phyloP scores from a whole-genome alignment of 2,329 filamentous ascomycete genomes.

The Claviceps sp. region DNA sequence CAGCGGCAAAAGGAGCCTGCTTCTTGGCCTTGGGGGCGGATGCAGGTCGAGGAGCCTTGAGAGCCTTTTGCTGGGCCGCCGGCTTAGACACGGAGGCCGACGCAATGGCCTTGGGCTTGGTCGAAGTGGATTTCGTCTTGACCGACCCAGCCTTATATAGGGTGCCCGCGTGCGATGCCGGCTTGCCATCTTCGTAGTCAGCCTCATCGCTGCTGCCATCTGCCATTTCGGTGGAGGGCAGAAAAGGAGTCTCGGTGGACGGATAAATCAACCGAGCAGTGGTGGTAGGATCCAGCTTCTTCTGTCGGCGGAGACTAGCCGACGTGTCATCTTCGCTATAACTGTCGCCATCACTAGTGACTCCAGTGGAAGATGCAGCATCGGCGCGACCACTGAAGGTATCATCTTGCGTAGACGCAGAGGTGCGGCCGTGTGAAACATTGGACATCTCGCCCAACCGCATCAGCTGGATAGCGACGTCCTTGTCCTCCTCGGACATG shows the following conservation, averaged over 20 bases:
- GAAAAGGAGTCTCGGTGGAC: conserved; percentile 39
- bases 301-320: conserved; percentile 40
- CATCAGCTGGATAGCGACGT: conserved; percentile 95
- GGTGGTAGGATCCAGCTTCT: conserved; percentile 32
- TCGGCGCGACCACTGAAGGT: conserved; percentile 85
- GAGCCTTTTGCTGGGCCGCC: conserved; percentile 22
- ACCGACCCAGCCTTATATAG: conserved; percentile 25
- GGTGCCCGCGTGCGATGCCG: conserved; percentile 18
- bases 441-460: conserved; percentile 88
- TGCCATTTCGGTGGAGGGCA: conserved; percentile 35
- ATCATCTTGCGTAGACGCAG: conserved; percentile 85
- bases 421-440: conserved; percentile 83
- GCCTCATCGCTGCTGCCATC: conserved; percentile 22
- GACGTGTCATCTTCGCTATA: conserved; percentile 50
- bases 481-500: conserved; percentile 86
- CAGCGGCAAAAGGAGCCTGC: conserved; percentile 18
- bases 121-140: conserved; percentile 22
- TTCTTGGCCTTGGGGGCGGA: conserved; percentile 38
- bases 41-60: conserved; percentile 28
- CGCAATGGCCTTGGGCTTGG: conserved; percentile 26
- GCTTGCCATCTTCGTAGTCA: conserved; percentile 17
- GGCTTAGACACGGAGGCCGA: conserved; percentile 19
- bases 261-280: conserved; percentile 33
- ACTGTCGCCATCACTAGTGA: conserved; percentile 65
- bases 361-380: conserved; percentile 69